Percentiles rank a stretch among this genome's conserved stretches.
phyloP scores from a whole-genome alignment of 768 basidiomycete species.

The Leucocoprinus birnbaumii region DNA sequence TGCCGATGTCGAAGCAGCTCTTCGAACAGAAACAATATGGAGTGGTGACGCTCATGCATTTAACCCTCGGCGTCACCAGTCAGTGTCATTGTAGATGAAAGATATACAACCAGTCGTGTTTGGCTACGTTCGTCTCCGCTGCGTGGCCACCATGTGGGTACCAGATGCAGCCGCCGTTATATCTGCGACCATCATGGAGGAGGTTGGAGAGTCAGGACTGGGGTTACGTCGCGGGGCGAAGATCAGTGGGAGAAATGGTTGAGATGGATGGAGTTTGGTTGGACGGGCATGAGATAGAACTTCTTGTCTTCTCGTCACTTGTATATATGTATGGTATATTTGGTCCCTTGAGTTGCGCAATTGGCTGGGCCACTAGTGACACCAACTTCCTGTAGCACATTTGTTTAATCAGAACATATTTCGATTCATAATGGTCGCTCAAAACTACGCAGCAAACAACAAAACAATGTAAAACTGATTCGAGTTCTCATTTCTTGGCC shows the following conservation, averaged over 20 bases:
- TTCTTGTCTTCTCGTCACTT: neutral
- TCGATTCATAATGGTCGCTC: too few species aligned
- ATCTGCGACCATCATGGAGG: conserved; percentile 37
- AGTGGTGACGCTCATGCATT: conserved; percentile 33
- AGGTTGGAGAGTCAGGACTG: conserved; percentile 25
- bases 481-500: neutral
- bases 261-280: conserved; percentile 41
- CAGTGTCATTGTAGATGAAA: conserved; percentile 16
- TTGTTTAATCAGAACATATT: too few species aligned
- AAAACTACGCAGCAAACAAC: too few species aligned
- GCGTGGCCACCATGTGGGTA: conserved; percentile 47
- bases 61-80: conserved; percentile 30
- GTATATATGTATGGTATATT: too few species aligned
- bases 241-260: conserved; percentile 37
- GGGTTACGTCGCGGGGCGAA: conserved; percentile 23
- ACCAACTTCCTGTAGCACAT: too few species aligned
- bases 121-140: conserved; percentile 45
- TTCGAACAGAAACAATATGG: conserved; percentile 34
- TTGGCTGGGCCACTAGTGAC: too few species aligned
- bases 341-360: too few species aligned
- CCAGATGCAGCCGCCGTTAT: conserved; percentile 49
- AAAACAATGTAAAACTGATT: too few species aligned
- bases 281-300: neutral
- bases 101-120: conserved; percentile 35
- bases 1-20: conserved; percentile 32